Conservation (phyloP, 2,329 filamentous ascomycete genomes). For the Colletotrichum zoysiae region DNA sequence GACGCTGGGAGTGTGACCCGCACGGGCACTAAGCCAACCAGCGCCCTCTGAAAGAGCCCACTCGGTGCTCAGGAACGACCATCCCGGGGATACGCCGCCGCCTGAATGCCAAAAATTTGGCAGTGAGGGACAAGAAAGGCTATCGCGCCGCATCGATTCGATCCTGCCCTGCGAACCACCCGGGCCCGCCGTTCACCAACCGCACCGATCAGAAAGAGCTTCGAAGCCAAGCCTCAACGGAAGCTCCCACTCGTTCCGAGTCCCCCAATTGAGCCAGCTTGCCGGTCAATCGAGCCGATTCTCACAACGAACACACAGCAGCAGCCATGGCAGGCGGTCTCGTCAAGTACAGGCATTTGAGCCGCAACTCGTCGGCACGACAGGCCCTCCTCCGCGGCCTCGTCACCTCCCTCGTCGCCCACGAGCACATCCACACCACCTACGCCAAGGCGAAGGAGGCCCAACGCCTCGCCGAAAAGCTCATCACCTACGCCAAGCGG, state of each 20-base stretch:
- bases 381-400: conserved; percentile 95
- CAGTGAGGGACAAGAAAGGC: conserved; percentile 9
- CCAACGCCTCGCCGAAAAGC: conserved; percentile 91
- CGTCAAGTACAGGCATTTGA: conserved; percentile 89
- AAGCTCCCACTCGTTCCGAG: conserved; percentile 26
- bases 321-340: conserved; percentile 82
- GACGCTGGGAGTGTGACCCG: conserved; percentile 11
- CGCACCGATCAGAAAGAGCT: conserved; percentile 22
- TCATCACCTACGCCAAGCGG: conserved; percentile 93
- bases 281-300: conserved; percentile 18
- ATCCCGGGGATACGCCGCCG: conserved; percentile 23
- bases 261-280: not conserved
- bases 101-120: conserved; percentile 38
- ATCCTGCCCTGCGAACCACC: conserved; percentile 43
- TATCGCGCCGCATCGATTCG: not conserved
- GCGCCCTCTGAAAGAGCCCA: not conserved
- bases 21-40: conserved; percentile 28
- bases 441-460: conserved; percentile 98
- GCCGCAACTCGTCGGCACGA: conserved; percentile 87
- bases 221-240: conserved; percentile 37
- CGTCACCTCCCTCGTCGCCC: conserved; percentile 92
- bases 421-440: conserved; percentile 95
- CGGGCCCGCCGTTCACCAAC: conserved; percentile 7
- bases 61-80: conserved; percentile 22
- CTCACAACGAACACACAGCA: conserved; percentile 41